Percentiles rank a stretch among this genome's conserved stretches.
Evolutionary conservation across 2,329 filamentous ascomycete genomes (phyloP).

Genomic region (Colletotrichum musicola): DNA sequence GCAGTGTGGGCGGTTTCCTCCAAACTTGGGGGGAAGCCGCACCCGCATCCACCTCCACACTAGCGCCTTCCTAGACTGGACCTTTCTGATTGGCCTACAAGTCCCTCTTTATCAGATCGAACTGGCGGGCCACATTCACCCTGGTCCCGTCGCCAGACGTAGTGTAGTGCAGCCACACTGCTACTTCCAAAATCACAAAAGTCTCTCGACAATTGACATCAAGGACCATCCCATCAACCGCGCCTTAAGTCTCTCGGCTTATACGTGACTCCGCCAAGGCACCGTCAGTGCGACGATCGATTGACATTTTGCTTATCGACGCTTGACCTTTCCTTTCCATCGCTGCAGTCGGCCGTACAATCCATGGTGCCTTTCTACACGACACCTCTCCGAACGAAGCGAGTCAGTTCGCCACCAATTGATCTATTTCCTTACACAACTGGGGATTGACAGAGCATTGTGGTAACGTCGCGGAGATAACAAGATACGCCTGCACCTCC

Average conservation of each 20-base stretch:
- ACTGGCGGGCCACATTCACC: slow-evolving; percentile 22
- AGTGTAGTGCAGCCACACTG: slow-evolving; percentile 21
- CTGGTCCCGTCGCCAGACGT: slow-evolving; percentile 5
- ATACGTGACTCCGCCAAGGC: neutral
- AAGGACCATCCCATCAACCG: slow-evolving; percentile 17
- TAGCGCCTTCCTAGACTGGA: slow-evolving; percentile 7
- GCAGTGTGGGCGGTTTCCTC: slow-evolving; percentile 16
- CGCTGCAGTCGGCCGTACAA: no score
- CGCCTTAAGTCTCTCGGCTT: neutral
- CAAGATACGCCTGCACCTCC: neutral
- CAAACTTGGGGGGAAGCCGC: slow-evolving; percentile 30
- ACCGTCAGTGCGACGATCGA: neutral
- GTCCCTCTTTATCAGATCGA: slow-evolving; percentile 25
- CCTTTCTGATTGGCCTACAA: slow-evolving; percentile 22
- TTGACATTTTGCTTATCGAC: neutral
- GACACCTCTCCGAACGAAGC: neutral
- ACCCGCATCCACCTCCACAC: slow-evolving; percentile 32
- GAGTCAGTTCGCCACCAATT: neutral
- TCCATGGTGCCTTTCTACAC: no score
- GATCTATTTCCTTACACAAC: neutral
- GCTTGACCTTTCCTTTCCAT: neutral
- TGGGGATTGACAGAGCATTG: neutral
- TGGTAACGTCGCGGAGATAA: neutral
- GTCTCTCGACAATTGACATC: slow-evolving; percentile 10
- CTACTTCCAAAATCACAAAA: neutral